Conservation (phyloP, 257 asterid species). For the Paraleonurus japonicus region DNA sequence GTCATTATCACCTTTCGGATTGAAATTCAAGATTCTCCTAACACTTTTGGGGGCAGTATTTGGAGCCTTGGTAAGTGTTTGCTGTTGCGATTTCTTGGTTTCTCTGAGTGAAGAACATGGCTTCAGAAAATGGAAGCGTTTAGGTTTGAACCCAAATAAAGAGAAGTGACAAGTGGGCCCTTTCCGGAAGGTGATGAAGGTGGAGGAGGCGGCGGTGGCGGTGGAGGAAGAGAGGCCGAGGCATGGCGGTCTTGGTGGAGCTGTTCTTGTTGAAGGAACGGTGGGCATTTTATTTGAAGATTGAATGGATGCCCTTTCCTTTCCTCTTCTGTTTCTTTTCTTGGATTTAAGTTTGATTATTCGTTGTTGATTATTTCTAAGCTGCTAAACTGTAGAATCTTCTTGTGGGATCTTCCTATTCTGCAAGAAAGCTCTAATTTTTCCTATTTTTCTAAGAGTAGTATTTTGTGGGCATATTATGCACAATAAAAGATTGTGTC, state of each 20-base stretch:
- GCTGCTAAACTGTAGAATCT: constrained; percentile 30
- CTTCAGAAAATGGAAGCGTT: constrained; percentile 66
- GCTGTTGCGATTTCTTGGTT: constrained; percentile 67
- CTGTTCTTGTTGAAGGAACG: constrained; percentile 49
- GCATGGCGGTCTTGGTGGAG: constrained; percentile 45
- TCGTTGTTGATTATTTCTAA: neutral
- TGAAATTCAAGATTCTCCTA: constrained; percentile 55
- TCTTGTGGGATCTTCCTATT: constrained; percentile 33
- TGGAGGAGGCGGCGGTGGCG: constrained; percentile 30
- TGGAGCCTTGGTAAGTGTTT: constrained; percentile 56
- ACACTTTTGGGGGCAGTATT: constrained; percentile 56
- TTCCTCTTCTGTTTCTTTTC: neutral
- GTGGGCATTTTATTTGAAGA: constrained; percentile 62
- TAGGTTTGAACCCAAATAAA: constrained; percentile 49
- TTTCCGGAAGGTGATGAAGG: constrained; percentile 32
- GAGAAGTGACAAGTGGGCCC: constrained; percentile 37
- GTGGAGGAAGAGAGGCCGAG: constrained; percentile 44
- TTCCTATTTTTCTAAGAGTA: too few relatives aligned
- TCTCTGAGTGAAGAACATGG: constrained; percentile 80
- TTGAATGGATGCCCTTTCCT: constrained; percentile 18
- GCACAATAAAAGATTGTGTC: too few relatives aligned
- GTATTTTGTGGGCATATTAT: too few relatives aligned
- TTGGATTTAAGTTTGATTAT: neutral
- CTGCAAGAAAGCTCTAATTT: neutral
- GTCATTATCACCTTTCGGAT: constrained; percentile 48